Evolutionary conservation across 352 stramenopile genomes (phyloP), one percentile per base, ranked within the genome.

Genomic region (Phytophthora pini): DNA sequence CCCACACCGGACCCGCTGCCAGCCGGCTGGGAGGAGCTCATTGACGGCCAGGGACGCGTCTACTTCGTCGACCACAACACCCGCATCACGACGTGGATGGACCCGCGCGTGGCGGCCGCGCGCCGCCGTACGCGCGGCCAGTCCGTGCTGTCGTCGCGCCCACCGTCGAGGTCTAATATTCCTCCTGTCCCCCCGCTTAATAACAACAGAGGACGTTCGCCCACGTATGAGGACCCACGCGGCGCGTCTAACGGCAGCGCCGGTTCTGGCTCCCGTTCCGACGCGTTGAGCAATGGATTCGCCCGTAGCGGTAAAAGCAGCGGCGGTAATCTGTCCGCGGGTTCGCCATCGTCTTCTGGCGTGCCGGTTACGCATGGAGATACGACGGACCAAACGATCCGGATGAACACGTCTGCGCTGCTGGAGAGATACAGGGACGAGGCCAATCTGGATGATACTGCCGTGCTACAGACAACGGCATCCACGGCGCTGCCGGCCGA

Each of bases 21-120:
- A 11, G 57, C 79, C 0, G 87, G 87, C 32, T 95, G 87, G 87
- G 80, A 95, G 67, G 85, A 93, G 69, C 75, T 94, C 36, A 87
- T 84, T 34, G 87, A 94, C 54, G 59, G 72, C 2, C 77, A 92
- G 29, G 87, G 87, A 2, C 79, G 85, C 44, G 74, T 94, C 12
- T 95, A 94, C 70, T 95, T 92, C 71, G 85, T 94, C 4, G 77
- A 95, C 70, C 87, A 95, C 68, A 92, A 77, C 47, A 88, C 82
- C 20, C 76, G 82, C 40, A 82, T 60, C 13, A 95, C 85, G 4
- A 89, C 87, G 55, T 95, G 87, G 87, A 76, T 93, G 57, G 87
- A 95, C 56, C 87, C 87, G 51, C 84, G 87, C 15, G 76, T 90
- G 50, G 76, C 72, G 15, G 55, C 52, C 2, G 55, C 57, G 0